Evolutionary conservation across 768 basidiomycete species (phyloP).

Genomic region (Suillus alpinus): DNA sequence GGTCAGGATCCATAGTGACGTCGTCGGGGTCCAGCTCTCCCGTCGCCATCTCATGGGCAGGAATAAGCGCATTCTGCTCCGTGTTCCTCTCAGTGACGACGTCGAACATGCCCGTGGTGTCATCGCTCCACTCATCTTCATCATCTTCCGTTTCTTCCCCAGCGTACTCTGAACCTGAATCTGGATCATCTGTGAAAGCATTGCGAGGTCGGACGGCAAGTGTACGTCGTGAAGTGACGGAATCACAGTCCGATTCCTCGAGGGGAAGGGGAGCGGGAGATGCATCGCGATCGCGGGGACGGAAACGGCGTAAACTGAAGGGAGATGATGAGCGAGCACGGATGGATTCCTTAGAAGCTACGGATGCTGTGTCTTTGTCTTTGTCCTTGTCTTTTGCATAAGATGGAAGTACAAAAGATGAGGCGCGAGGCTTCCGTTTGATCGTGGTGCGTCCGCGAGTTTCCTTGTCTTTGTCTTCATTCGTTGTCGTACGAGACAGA

Average conservation of each 20-base stretch:
- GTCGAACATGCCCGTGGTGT: constrained; percentile 59
- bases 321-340: constrained; percentile 80
- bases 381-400: constrained; percentile 31
- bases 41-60: constrained; percentile 20
- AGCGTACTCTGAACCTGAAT: constrained; percentile 63
- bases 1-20: constrained; percentile 63
- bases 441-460: constrained; percentile 49
- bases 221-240: constrained; percentile 26
- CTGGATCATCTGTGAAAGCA: constrained; percentile 56
- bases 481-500: constrained; percentile 48
- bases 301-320: constrained; percentile 69
- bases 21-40: constrained; percentile 45
- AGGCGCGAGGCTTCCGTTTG: constrained; percentile 44
- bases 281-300: constrained; percentile 52
- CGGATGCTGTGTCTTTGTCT: constrained; percentile 35
- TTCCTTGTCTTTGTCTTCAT: constrained; percentile 44
- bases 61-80: constrained; percentile 68
- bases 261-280: constrained; percentile 58
- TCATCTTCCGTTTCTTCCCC: constrained; percentile 52
- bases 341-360: constrained; percentile 44
- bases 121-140: constrained; percentile 59
- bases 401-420: constrained; percentile 43
- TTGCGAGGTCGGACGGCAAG: constrained; percentile 54
- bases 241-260: constrained; percentile 54
- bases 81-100: constrained; percentile 86